A percentile compares a stretch with the other conserved stretches of the same genome.
Evolutionary conservation across 768 basidiomycete species (phyloP).

Genomic region (Pisolithus sp.): DNA sequence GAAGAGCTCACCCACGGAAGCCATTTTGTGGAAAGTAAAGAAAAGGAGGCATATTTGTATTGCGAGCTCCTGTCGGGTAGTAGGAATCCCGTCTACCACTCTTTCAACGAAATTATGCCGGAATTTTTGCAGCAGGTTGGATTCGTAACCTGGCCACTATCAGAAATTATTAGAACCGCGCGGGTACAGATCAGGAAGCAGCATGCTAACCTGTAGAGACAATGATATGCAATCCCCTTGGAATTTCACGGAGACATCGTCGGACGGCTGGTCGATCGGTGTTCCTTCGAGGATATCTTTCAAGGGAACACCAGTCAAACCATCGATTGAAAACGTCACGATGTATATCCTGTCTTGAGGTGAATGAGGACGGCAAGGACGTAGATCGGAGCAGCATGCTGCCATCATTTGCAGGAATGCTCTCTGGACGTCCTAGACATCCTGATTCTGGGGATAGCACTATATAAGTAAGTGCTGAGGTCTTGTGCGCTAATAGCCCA

Average conservation of each 20-base stretch:
- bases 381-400: background rate
- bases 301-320: background rate
- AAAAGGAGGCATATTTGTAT: background rate
- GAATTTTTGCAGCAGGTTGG: background rate
- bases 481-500: too few relatives aligned
- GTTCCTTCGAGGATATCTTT: background rate
- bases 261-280: background rate
- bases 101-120: background rate
- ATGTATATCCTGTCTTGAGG: background rate
- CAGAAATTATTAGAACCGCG: background rate
- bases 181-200: background rate
- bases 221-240: background rate
- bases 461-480: too few relatives aligned
- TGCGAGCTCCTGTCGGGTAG: background rate
- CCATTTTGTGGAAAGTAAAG: background rate
- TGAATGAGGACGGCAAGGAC: background rate
- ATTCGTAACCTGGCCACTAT: background rate
- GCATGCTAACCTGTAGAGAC: background rate
- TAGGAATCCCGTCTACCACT: background rate
- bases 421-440: background rate
- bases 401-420: background rate
- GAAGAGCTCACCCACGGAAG: background rate
- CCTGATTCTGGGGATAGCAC: background rate
- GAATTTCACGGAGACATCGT: background rate
- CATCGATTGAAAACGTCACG: background rate